These are phyloP conservation scores for Astrothelium macrocarpum DNA, from an alignment of 495 filamentous ascomycete species.

Conservation along the genomic window DNA sequence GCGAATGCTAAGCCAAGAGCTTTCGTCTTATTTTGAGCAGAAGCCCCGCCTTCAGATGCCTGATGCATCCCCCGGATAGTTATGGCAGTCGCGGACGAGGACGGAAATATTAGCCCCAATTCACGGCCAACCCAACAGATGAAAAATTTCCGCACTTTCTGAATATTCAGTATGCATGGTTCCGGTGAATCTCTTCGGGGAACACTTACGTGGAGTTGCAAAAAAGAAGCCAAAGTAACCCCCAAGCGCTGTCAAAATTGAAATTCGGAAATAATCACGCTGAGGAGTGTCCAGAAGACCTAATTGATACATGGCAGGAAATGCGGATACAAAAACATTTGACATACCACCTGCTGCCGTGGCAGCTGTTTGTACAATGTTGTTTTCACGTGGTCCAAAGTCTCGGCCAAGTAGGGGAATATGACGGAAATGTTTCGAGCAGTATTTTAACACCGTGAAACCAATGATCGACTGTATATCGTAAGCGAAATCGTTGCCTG, in stretches of 20 bases:
- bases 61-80: slow-evolving; percentile 58
- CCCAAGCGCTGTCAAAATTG: slow-evolving; percentile 51
- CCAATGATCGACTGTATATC: slow-evolving; percentile 47
- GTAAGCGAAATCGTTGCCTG: not conserved
- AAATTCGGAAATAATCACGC: slow-evolving; percentile 47
- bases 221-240: slow-evolving; percentile 64
- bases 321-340: slow-evolving; percentile 53
- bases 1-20: slow-evolving; percentile 45
- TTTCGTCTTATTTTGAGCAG: slow-evolving; percentile 52
- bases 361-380: slow-evolving; percentile 54
- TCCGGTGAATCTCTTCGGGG: no score
- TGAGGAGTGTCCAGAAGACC: slow-evolving; percentile 43
- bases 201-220: slow-evolving; percentile 42
- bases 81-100: slow-evolving; percentile 49
- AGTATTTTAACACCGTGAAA: slow-evolving; percentile 53
- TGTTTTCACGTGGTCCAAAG: slow-evolving; percentile 60
- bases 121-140: slow-evolving; percentile 56
- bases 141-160: slow-evolving; percentile 57
- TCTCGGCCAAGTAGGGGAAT: slow-evolving; percentile 48
- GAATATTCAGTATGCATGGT: no score
- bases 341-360: slow-evolving; percentile 54
- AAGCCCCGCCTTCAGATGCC: slow-evolving; percentile 39
- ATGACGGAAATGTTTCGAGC: slow-evolving; percentile 37
- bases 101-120: slow-evolving; percentile 54
- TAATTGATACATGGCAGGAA: slow-evolving; percentile 56